Base-by-base conservation (phyloP, 192 early-diverging fungal species). In the Podila verticillata region DNA sequence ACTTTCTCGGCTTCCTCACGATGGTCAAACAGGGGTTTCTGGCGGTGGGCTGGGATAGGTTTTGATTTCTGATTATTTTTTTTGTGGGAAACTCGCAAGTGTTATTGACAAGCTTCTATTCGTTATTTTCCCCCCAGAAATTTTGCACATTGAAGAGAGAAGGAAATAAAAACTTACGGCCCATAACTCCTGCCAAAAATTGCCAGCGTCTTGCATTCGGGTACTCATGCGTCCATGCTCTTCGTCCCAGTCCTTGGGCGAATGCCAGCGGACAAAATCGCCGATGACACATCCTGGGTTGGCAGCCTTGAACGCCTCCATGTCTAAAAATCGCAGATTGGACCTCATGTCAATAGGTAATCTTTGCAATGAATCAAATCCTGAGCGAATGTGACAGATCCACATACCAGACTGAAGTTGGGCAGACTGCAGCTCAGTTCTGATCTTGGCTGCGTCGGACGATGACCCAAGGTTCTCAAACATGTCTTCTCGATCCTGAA, bases 201-300 rank as follows among this genome's bases (percentile, higher is more conserved):
- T 98, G 9, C 86, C 89, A 5, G 90, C 86, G 30, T 92, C 91
- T 4, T 78, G 73, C 95, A 98, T 97, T 32, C 96, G 82, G n/a
- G 83, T 78, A 67, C 94, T 96, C 66, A 98, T 74, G 12, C 82
- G 79, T 31, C 84, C 85, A 9, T 85, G 84, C 8, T 90, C 91
- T 22, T 88, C 87, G 20, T 92, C 86, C 95, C 95, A 98, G 79
- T 98, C 96, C 60, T 93, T 89, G n/a, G 96, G 96, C 8, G 96
- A 97, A 75, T 96, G 93, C 96, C 96, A 98, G 54, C 96, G 89
- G 22, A 98, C 92, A 87, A 98, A 98, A 59, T 98, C 96, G 9
- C 92, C 94, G 35, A 98, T 65, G 2, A 71, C 72, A 59, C 89
- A 88, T 15, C 87, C 84, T 0, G 96, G 94, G 72, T 98, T 98